Percentiles rank a stretch among this genome's conserved stretches.
Evolutionary conservation across 495 filamentous ascomycete species (phyloP).

Genomic region (Penicillium paradoxum): DNA sequence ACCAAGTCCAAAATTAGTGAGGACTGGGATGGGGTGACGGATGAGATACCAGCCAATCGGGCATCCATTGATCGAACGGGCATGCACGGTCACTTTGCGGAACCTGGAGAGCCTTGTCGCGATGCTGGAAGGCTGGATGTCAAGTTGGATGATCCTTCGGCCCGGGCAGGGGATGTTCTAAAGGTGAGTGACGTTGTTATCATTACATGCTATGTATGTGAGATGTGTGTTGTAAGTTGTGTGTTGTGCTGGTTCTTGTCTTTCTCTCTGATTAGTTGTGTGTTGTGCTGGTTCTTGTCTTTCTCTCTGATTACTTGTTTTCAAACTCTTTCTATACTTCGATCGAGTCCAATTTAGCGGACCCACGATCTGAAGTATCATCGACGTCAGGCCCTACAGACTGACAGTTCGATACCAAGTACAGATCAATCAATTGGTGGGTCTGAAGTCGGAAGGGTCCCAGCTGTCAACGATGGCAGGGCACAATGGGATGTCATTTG

Average conservation of each 20-base stretch:
- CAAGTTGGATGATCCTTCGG: background rate
- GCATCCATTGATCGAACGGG: background rate
- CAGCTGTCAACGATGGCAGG: background rate
- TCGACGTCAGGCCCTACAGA: background rate
- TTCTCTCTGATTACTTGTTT: background rate
- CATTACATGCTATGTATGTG: background rate
- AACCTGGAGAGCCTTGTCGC: background rate
- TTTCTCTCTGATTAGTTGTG: no score
- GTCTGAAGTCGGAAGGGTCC: background rate
- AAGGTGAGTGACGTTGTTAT: slow-evolving; percentile 1
- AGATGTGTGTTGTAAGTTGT: background rate
- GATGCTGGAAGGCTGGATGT: background rate
- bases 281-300: no score
- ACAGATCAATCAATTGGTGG: background rate
- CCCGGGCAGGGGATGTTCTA: no score
- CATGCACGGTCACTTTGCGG: background rate
- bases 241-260: background rate
- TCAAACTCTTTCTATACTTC: background rate
- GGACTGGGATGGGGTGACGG: slow-evolving; percentile 5
- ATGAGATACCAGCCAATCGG: slow-evolving; percentile 17
- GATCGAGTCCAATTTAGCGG: no score
- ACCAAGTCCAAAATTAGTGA: background rate
- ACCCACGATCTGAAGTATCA: background rate
- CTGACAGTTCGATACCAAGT: background rate
- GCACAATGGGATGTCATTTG: slow-evolving; percentile 1